A percentile compares a stretch with the other conserved stretches of the same genome.
Conservation (phyloP, 345 rosid genomes). For the Angophora floribunda region DNA sequence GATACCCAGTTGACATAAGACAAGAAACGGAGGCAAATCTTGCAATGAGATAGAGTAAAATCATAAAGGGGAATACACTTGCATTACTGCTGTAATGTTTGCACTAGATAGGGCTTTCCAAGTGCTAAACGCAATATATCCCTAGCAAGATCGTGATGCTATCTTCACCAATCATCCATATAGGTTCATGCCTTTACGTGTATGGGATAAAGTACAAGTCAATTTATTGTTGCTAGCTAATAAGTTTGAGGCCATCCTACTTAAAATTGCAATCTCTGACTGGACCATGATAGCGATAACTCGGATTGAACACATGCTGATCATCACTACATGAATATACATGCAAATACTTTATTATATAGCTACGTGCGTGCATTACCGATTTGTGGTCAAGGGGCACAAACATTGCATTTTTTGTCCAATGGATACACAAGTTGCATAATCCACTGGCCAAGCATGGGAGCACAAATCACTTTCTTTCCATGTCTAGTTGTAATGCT, state of each 20-base stretch:
- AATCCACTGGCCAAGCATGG: neutral
- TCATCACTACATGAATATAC: neutral
- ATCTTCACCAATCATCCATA: neutral
- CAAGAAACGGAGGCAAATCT: accelerated
- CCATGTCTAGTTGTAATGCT: neutral
- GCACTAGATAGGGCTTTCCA: neutral
- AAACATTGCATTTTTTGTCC: neutral
- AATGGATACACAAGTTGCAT: neutral
- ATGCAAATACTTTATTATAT: neutral
- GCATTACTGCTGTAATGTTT: accelerated
- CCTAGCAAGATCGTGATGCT: neutral
- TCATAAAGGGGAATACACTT: neutral
- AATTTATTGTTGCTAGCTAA: neutral
- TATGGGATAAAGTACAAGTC: neutral
- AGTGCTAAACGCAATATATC: neutral
- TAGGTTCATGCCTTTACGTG: neutral
- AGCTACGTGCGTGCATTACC: neutral
- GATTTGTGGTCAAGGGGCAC: neutral
- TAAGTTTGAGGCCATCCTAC: neutral
- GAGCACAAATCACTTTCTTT: neutral
- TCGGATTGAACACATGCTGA: neutral
- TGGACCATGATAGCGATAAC: neutral
- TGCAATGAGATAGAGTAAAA: neutral
- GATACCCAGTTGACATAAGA: neutral
- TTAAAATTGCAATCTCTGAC: neutral